phyloP scores from a whole-genome alignment of 2,329 filamentous ascomycete genomes.

The Cryphonectria japonica region DNA sequence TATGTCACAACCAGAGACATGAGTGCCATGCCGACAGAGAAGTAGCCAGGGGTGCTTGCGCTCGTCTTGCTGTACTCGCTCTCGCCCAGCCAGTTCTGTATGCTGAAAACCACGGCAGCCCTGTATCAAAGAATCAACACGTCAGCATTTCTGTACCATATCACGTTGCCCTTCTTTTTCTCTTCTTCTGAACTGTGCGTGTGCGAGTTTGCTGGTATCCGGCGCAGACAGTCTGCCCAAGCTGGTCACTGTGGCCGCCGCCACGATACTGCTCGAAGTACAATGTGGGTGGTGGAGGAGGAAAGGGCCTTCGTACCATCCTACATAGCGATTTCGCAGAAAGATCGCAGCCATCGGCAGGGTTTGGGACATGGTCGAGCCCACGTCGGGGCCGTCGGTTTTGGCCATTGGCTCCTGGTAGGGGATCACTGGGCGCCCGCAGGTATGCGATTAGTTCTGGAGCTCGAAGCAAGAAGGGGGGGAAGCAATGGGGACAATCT shows the following conservation, averaged over 20 bases:
- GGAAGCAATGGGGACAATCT: conserved; percentile 28
- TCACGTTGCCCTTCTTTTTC: background rate
- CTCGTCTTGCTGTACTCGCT: conserved; percentile 68
- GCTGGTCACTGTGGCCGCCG: too few species aligned
- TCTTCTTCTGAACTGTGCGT: background rate
- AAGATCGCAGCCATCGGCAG: conserved; percentile 97
- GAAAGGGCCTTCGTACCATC: conserved; percentile 53
- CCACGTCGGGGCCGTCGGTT: conserved; percentile 68
- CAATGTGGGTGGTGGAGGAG: background rate
- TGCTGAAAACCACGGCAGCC: conserved; percentile 73
- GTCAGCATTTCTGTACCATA: conserved; percentile 1
- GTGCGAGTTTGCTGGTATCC: background rate
- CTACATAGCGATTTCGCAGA: conserved; percentile 81
- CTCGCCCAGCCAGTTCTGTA: conserved; percentile 79
- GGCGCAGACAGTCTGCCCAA: background rate
- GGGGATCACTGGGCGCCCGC: conserved; percentile 74
- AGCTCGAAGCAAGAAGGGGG: background rate
- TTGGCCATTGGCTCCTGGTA: conserved; percentile 77
- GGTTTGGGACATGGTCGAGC: conserved; percentile 73
- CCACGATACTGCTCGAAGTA: background rate
- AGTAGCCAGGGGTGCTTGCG: conserved; percentile 64
- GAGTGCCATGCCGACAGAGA: conserved; percentile 42
- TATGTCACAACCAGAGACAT: conserved; percentile 44
- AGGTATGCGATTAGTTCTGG: conserved; percentile 11
- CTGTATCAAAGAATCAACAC: conserved; percentile 41